Evolutionary conservation across 768 basidiomycete genomes (phyloP), one percentile per base, ranked within the genome.

Genomic region (Thelephora aurantiotincta): DNA sequence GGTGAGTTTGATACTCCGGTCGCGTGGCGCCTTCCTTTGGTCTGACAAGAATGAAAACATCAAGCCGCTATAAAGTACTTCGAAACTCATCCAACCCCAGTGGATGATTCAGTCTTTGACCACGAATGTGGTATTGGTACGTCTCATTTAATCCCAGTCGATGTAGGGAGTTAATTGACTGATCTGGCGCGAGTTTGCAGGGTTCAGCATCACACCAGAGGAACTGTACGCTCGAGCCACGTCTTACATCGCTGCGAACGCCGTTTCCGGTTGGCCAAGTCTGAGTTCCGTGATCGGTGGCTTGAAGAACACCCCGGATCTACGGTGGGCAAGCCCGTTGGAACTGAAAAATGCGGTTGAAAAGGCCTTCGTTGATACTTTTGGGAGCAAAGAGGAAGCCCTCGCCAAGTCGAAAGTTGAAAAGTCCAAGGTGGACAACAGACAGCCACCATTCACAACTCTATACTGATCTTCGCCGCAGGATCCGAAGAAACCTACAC

Each of bases 311-410:
- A 69, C 68, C 3, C 71, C 80, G 12, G 71, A 71, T 33, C 62
- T 92, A 34, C 77, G 83, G 45, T 94, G 91, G 89, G 90, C 85
- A 5, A 78, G 68, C 54, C 77, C 88, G 0, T 70, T 93, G 5
- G 89, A 92, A 36, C 68, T 92, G 36, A 94, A 96, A 69, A 83
- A 76, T 45, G 69, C 81, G 0, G 78, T 82, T 1, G 91, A 94
- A 60, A 69, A 70, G 23, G 73, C 72, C 3, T 89, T 89, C 54
- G 60, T 63, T 1, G 72, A 75, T 43, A 69, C 62, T 33, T 91
- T 90, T 60, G 91, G 92, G 6, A 64, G 74, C 1, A 91, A 86
- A 60, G 78, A 78, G 57, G 58, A 69, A 7, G 38, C 38, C 14
- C 38, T 22, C 14, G 68, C 69, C 1, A 82, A 82, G 58, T 68